These are phyloP conservation scores for Lepidium africanum DNA, from an alignment of 345 rosid genomes.

Conservation along the genomic window DNA sequence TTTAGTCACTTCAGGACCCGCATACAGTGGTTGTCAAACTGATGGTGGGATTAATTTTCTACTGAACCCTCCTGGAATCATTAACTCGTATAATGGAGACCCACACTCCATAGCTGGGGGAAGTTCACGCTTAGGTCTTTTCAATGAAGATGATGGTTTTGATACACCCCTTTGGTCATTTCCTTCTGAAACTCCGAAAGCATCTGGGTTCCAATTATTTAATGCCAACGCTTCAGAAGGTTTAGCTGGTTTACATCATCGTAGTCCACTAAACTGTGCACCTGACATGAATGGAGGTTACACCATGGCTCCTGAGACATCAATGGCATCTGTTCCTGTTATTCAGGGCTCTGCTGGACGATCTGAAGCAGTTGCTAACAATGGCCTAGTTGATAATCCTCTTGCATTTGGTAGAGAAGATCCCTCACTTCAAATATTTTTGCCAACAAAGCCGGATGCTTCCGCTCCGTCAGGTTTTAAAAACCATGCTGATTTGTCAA, in stretches of 20 bases:
- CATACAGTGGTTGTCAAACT: conserved; percentile 39
- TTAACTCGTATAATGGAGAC: conserved; percentile 55
- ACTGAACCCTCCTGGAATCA: conserved; percentile 44
- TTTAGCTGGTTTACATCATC: conserved; percentile 53
- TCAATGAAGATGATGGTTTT: conserved; percentile 60
- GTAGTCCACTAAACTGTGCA: conserved; percentile 44
- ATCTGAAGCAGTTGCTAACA: conserved; percentile 43
- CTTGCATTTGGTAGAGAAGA: conserved; percentile 73
- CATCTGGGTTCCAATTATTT: conserved; percentile 75
- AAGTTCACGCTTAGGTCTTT: conserved; percentile 59
- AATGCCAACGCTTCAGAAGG: conserved; percentile 48
- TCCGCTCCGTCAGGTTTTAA: conserved; percentile 51
- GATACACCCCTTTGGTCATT: conserved; percentile 68
- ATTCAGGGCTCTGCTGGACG: conserved; percentile 48
- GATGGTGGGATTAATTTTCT: conserved; percentile 50
- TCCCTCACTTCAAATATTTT: conserved; percentile 88
- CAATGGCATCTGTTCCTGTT: conserved; percentile 36
- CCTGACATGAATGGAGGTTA: conserved; percentile 64
- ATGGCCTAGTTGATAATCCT: conserved; percentile 77
- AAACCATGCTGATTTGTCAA: conserved; percentile 61
- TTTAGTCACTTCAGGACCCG: conserved; percentile 42
- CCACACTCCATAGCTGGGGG: conserved; percentile 45
- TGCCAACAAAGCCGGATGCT: conserved; percentile 71
- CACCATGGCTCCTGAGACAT: conserved; percentile 46
- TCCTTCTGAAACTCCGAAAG: conserved; percentile 56